These are phyloP conservation scores for Sclerotinia minor DNA, from an alignment of 2,329 filamentous ascomycete species.

Conservation along the genomic window DNA sequence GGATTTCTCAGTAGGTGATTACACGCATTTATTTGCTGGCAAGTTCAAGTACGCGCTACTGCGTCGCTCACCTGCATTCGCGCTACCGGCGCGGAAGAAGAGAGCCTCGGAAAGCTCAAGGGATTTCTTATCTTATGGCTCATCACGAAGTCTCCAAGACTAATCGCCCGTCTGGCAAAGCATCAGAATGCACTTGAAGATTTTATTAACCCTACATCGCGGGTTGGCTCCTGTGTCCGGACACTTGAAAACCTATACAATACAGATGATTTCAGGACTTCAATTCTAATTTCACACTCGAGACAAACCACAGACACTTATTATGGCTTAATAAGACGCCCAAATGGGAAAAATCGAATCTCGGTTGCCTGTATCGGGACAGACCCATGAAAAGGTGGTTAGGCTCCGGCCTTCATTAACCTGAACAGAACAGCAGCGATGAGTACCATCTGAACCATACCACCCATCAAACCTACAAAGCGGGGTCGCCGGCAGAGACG, in stretches of 20 bases:
- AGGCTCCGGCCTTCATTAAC: neutral
- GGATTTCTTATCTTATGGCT: neutral
- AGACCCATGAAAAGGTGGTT: neutral
- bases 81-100: neutral
- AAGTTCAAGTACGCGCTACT: neutral
- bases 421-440: neutral
- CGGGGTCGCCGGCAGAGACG: constrained; percentile 9
- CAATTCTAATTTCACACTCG: neutral
- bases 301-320: neutral
- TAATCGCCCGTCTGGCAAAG: neutral
- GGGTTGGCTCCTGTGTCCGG: neutral
- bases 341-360: neutral
- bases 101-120: neutral
- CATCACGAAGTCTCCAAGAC: neutral
- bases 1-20: neutral
- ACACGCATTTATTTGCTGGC: constrained; percentile 14
- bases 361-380: neutral
- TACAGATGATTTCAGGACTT: neutral
- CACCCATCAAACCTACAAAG: constrained; percentile 5
- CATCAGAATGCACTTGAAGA: neutral
- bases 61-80: neutral
- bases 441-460: neutral
- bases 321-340: neutral
- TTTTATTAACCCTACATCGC: neutral
- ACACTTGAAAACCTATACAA: neutral